phyloP scores from a whole-genome alignment of 441 rosid species.

The Pelargonium fulgidum region DNA sequence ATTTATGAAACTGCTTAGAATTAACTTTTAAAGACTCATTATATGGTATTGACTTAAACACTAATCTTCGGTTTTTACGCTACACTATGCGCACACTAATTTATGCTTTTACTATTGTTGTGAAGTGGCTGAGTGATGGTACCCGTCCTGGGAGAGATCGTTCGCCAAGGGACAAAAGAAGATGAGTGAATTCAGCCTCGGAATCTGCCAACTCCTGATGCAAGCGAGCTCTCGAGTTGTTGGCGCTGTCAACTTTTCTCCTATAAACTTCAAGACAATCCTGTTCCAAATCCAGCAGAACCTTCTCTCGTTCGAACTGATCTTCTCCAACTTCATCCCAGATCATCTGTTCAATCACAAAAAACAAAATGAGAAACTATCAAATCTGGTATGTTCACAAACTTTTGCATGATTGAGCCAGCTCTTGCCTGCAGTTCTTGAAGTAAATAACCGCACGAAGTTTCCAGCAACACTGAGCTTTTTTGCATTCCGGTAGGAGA shows the following conservation, averaged over 20 bases:
- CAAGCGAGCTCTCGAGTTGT: conserved; percentile 83
- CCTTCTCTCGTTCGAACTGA: conserved; percentile 70
- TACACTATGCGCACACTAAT: not conserved
- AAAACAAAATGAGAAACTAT: conserved; percentile 14
- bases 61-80: not conserved
- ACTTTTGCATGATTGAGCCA: conserved; percentile 1
- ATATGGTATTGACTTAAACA: no score
- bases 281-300: conserved; percentile 77
- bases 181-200: conserved; percentile 94
- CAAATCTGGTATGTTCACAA: not conserved
- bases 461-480: conserved; percentile 56
- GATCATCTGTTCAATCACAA: conserved; percentile 55
- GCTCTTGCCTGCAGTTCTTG: conserved; percentile 80
- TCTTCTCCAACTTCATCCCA: conserved; percentile 98
- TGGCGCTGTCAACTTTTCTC: conserved; percentile 96
- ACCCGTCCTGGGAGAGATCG: conserved; percentile 95
- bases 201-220: conserved; percentile 96
- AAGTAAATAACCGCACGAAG: conserved; percentile 87
- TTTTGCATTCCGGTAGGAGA: conserved; percentile 55
- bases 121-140: conserved; percentile 12
- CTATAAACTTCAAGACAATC: conserved; percentile 89
- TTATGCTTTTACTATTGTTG: not conserved
- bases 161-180: conserved; percentile 91
- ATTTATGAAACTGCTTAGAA: not conserved
- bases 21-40: not conserved